Conservation (phyloP, 441 rosid genomes). For the Erodium texanum region DNA sequence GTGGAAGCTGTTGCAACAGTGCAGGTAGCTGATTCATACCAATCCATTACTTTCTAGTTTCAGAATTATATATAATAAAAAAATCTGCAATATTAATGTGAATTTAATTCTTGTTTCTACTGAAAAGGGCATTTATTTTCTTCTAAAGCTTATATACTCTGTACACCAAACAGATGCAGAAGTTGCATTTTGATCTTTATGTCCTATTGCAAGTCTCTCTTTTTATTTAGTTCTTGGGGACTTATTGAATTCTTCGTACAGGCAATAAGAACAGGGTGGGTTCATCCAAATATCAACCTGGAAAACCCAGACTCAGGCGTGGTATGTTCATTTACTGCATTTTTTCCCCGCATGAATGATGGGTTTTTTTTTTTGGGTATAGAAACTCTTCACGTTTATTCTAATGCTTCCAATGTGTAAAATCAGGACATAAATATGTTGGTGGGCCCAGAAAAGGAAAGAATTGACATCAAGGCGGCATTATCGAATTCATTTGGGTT, state of each 20-base stretch:
- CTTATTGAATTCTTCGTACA: slow-evolving; percentile 22
- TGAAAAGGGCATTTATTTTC: too few relatives aligned
- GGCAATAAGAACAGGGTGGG: slow-evolving; percentile 97
- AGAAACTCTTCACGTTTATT: neutral
- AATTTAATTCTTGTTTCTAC: too few relatives aligned
- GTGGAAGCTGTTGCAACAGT: slow-evolving; percentile 87
- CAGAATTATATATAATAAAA: too few relatives aligned
- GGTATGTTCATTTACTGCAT: slow-evolving; percentile 35
- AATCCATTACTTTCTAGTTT: too few relatives aligned
- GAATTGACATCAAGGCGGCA: slow-evolving; percentile 68
- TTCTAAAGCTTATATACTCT: too few relatives aligned
- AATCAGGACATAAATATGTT: slow-evolving; percentile 64
- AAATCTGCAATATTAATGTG: neutral
- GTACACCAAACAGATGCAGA: too few relatives aligned
- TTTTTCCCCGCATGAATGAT: neutral
- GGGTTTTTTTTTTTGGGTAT: too few relatives aligned
- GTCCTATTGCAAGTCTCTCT: too few relatives aligned
- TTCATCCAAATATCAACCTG: slow-evolving; percentile 93
- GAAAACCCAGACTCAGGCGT: slow-evolving; percentile 78
- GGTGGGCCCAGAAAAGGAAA: slow-evolving; percentile 87
- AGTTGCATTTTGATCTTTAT: neutral
- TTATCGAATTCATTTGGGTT: slow-evolving; percentile 93
- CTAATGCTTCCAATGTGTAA: slow-evolving; percentile 16
- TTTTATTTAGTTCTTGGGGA: slow-evolving; percentile 2
- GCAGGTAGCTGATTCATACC: slow-evolving; percentile 42